Percentiles rank a stretch among this genome's conserved stretches.
These are phyloP conservation scores for Miscanthus sacchariflorus DNA, from an alignment of 202 grass and related monocot species.

Conservation along the genomic window DNA sequence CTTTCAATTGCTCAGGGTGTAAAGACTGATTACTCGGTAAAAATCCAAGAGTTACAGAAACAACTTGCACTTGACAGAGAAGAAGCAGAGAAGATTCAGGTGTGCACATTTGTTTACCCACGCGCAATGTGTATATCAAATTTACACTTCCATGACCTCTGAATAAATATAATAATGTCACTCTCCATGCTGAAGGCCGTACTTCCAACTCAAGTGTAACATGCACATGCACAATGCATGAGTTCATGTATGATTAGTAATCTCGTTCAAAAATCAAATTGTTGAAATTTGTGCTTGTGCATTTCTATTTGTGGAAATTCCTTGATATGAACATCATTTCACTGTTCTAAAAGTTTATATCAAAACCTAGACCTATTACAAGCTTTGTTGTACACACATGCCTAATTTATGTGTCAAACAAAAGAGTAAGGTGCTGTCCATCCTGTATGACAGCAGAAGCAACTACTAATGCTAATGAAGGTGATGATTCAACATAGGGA, in stretches of 20 bases:
- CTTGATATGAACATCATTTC: not conserved
- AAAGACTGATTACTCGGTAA: slow-evolving; percentile 88
- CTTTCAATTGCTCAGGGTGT: slow-evolving; percentile 63
- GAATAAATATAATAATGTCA: slow-evolving; percentile 2
- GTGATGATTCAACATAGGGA: not conserved
- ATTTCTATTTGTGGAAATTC: not conserved
- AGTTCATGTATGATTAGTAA: slow-evolving; percentile 1
- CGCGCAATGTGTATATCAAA: not conserved
- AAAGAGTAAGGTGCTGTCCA: not conserved
- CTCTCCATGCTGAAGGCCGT: slow-evolving; percentile 14
- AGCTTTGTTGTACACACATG: slow-evolving; percentile 17
- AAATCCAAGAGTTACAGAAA: slow-evolving; percentile 97
- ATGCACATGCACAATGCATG: slow-evolving; percentile 1
- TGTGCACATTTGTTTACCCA: slow-evolving; percentile 44
- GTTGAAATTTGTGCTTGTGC: not conserved
- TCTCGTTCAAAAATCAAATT: not conserved
- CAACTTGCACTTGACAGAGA: slow-evolving; percentile 92
- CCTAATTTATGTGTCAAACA: not conserved
- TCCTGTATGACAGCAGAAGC: not conserved
- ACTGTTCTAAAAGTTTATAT: slow-evolving; percentile 5
- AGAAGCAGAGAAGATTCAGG: slow-evolving; percentile 92
- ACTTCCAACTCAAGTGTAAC: not conserved
- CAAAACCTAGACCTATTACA: slow-evolving; percentile 8
- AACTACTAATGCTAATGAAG: too few relatives aligned
- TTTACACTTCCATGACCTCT: slow-evolving; percentile 24